These are phyloP conservation scores for Aspergillus spinulosporus DNA, from an alignment of 2,329 filamentous ascomycete genomes.

Conservation along the genomic window DNA sequence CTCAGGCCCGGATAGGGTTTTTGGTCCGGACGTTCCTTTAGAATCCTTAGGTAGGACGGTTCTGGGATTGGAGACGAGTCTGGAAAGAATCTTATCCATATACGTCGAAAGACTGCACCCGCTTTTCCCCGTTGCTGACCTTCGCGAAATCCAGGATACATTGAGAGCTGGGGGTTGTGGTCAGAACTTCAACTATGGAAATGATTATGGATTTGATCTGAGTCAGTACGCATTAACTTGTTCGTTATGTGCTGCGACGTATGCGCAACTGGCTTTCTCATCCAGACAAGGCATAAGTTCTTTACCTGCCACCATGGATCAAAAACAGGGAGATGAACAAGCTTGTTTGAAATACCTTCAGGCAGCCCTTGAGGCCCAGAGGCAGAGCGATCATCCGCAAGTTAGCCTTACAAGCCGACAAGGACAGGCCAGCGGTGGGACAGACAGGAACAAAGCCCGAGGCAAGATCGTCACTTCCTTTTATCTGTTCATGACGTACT, in stretches of 20 bases:
- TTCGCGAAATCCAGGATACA: background rate
- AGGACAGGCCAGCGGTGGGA: too few relatives aligned
- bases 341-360: background rate
- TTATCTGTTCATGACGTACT: slow-evolving; percentile 8
- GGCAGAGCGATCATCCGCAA: background rate
- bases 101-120: slow-evolving; percentile 1
- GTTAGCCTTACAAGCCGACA: background rate
- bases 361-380: background rate
- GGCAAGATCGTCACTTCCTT: background rate
- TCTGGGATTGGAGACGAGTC: too few relatives aligned
- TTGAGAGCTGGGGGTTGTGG: background rate
- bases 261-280: background rate
- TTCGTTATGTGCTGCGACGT: slow-evolving; percentile 1
- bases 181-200: background rate
- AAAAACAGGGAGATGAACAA: background rate
- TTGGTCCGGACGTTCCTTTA: background rate
- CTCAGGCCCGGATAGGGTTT: background rate
- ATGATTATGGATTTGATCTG: background rate
- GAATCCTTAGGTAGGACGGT: background rate
- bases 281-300: background rate
- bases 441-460: background rate
- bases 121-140: slow-evolving; percentile 4
- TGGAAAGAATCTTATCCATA: background rate
- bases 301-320: background rate
- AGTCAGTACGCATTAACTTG: background rate